Base-by-base conservation (phyloP, 1,139 yeast species). In the Sugiyamaella pinicola region DNA sequence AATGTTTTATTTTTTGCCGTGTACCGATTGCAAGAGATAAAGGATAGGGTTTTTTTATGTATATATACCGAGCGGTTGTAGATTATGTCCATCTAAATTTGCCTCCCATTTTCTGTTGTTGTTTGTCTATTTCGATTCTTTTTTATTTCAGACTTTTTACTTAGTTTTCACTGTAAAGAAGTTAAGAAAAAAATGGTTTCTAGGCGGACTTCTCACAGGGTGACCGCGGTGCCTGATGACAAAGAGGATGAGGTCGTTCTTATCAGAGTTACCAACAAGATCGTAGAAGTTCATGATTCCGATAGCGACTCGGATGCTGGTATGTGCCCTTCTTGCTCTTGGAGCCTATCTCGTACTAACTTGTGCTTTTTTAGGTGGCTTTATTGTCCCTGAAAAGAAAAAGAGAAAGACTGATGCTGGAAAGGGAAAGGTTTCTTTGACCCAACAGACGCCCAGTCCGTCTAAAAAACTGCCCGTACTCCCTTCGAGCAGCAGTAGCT, bases 311-410 rank as follows among this genome's bases (percentile, higher is more conserved):
- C 44, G 13, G 44, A 40, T 6, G 44, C 44, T 17, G 44, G 44
- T 40, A 40, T 19, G 44, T 40, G 5, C 26, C 8, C 3, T 18
- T 17, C 12, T 39, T 6, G 9, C 18, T 2, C 3, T 6, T 21
- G 18, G 22, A 21, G 2, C 9, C 2, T 13, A 9, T 15, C 8
- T 13, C n/a, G n/a, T 22, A 22, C 43, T 39, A 26, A 22, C 21
- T 39, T 24, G 4, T 12, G n/a, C 13, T 9, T 8, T 22, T 2
- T 22, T 19, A 43, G 49, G 49, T 15, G 49, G 49, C 10, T 46
- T 46, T 21, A 26, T 46, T 24, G 34, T 45, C n/a, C 48, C 48
- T 2, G 49, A 37, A 19, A 38, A 46, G 44, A 46, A 46, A 15
- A 37, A 46, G 37, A 24, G 49, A 35, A 46, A 46, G 37, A 38